These are phyloP conservation scores for Gymnopilus dilepis DNA, from an alignment of 768 basidiomycete species.

Conservation along the genomic window DNA sequence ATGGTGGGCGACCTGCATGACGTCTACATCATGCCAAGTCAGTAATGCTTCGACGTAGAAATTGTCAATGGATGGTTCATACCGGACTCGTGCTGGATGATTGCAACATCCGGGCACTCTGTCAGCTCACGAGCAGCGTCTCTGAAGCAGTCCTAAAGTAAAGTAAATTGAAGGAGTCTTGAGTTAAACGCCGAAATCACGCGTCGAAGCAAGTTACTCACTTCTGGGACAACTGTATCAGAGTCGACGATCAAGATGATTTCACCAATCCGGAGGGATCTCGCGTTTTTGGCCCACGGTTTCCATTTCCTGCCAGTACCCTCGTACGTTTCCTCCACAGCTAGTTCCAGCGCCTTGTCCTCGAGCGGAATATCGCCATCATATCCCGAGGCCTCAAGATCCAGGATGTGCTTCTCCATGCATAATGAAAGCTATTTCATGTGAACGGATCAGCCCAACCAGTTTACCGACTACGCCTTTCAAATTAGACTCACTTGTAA, in stretches of 20 bases:
- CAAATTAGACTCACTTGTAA: constrained; percentile 39
- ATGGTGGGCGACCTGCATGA: constrained; percentile 89
- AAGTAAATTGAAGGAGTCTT: neutral
- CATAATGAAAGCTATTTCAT: constrained; percentile 61
- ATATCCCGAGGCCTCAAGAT: constrained; percentile 47
- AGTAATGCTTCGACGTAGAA: neutral
- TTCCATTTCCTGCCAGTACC: constrained; percentile 63
- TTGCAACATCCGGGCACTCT: constrained; percentile 82
- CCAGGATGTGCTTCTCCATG: constrained; percentile 56
- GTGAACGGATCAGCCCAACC: neutral
- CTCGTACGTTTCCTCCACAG: constrained; percentile 73
- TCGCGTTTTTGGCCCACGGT: constrained; percentile 80
- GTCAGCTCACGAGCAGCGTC: constrained; percentile 88
- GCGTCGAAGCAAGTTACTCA: constrained; percentile 26
- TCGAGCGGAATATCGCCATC: constrained; percentile 56
- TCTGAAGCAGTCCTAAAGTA: constrained; percentile 76
- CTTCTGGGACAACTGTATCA: constrained; percentile 79
- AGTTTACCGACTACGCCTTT: neutral
- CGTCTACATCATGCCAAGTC: constrained; percentile 50
- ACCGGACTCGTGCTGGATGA: constrained; percentile 92
- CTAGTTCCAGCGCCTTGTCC: constrained; percentile 73
- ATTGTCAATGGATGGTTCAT: constrained; percentile 19
- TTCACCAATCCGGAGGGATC: constrained; percentile 77
- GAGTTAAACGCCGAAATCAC: neutral
- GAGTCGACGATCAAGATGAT: constrained; percentile 85